phyloP scores from a whole-genome alignment of 2,329 filamentous ascomycete species.

The Cladosporium sp. region DNA sequence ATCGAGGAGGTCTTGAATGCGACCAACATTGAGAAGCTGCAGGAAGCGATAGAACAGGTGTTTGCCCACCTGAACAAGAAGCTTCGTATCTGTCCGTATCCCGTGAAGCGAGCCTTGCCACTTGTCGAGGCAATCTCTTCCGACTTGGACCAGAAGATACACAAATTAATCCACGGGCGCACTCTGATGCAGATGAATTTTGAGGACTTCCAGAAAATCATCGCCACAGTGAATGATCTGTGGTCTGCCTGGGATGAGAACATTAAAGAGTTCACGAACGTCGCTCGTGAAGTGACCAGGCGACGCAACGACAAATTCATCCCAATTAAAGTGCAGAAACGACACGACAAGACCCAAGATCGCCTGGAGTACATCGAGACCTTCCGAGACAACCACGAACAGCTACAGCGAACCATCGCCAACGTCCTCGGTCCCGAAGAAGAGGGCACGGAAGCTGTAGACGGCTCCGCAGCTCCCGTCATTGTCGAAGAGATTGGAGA shows the following conservation, averaged over 20 bases:
- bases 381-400: conserved; percentile 96
- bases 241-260: conserved; percentile 95
- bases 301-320: conserved; percentile 97
- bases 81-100: conserved; percentile 91
- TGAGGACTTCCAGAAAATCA: conserved; percentile 79
- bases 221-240: conserved; percentile 77
- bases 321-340: conserved; percentile 89
- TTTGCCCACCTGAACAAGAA: conserved; percentile 98
- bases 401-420: conserved; percentile 91
- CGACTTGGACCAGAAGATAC: conserved; percentile 82
- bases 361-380: conserved; percentile 89
- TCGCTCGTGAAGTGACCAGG: conserved; percentile 89
- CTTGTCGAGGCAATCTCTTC: conserved; percentile 96
- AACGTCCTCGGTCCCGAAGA: conserved; percentile 78
- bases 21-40: conserved; percentile 80
- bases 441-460: conserved; percentile 50
- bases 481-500: conserved; percentile 94
- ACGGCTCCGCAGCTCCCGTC: conserved; percentile 59
- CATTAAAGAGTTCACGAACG: conserved; percentile 95
- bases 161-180: conserved; percentile 78
- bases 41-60: conserved; percentile 84
- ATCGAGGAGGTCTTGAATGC: conserved; percentile 92
- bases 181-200: conserved; percentile 91
- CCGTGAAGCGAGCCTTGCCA: conserved; percentile 82
- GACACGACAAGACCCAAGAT: conserved; percentile 84